These are phyloP conservation scores for Eremothecium sinecaudum DNA, from an alignment of 1,139 yeast genomes.

Conservation along the genomic window DNA sequence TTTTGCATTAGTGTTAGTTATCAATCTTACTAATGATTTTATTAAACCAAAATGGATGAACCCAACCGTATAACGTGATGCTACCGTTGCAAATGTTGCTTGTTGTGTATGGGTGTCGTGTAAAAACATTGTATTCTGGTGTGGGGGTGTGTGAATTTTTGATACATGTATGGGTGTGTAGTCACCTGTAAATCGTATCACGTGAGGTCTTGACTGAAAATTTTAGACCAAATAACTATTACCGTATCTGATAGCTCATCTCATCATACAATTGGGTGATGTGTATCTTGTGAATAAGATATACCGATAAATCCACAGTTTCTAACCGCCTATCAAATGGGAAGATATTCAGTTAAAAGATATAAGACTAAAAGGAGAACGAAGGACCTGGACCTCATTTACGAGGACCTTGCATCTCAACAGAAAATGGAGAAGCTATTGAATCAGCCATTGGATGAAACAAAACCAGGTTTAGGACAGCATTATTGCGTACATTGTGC, in stretches of 20 bases:
- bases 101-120: no score
- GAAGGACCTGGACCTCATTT: conserved; percentile 76
- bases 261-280: no score
- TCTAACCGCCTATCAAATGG: no score
- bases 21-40: background rate
- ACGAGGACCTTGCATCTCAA: conserved; percentile 58
- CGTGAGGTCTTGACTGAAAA: no score
- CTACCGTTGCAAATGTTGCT: no score
- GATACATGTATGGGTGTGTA: background rate
- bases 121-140: no score
- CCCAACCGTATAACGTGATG: no score
- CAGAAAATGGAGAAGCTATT: conserved; percentile 55
- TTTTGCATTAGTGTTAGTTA: background rate
- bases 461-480: conserved; percentile 89
- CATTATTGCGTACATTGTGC: conserved; percentile 92
- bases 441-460: conserved; percentile 82
- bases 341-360: conserved; percentile 70
- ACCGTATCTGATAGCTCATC: conserved; percentile 1
- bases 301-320: no score
- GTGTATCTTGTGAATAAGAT: no score
- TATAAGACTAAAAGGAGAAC: conserved; percentile 78
- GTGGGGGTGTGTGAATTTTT: background rate
- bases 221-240: no score
- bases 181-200: background rate
- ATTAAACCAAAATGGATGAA: background rate